A percentile compares a stretch with the other conserved stretches of the same genome.
Evolutionary conservation across 768 basidiomycete species (phyloP).

Genomic region (Boletus rubescentipes): DNA sequence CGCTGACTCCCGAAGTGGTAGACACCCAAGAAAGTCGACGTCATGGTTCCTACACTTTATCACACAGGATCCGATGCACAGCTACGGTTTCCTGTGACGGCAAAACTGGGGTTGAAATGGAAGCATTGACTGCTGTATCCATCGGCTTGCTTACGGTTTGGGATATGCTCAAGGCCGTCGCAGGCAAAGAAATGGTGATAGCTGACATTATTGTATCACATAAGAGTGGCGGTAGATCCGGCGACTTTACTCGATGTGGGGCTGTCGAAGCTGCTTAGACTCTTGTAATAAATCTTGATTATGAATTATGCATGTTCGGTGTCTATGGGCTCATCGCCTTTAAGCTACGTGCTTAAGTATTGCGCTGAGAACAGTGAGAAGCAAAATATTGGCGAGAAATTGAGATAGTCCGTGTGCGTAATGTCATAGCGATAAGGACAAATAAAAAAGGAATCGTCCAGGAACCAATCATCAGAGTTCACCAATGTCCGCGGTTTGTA

Average conservation of each 20-base stretch:
- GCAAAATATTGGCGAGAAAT: background rate
- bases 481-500: constrained; percentile 55
- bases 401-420: background rate
- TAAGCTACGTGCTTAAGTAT: background rate
- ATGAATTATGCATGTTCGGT: background rate
- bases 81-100: constrained; percentile 76
- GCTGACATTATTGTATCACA: constrained; percentile 59
- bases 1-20: constrained; percentile 47
- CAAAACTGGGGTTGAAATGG: constrained; percentile 91
- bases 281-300: background rate
- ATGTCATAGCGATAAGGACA: background rate
- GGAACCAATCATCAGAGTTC: constrained; percentile 5
- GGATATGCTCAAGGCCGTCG: constrained; percentile 93
- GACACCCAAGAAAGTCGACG: background rate
- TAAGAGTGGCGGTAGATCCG: constrained; percentile 76
- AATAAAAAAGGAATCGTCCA: background rate
- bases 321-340: background rate
- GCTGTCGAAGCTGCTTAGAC: background rate
- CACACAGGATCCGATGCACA: constrained; percentile 56
- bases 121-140: constrained; percentile 83
- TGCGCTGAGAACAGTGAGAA: no score
- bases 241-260: constrained; percentile 50
- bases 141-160: constrained; percentile 80
- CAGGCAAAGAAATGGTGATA: constrained; percentile 85
- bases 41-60: constrained; percentile 10